Conservation (phyloP, 208 protist species). For the Leishmania gerbilli region DNA sequence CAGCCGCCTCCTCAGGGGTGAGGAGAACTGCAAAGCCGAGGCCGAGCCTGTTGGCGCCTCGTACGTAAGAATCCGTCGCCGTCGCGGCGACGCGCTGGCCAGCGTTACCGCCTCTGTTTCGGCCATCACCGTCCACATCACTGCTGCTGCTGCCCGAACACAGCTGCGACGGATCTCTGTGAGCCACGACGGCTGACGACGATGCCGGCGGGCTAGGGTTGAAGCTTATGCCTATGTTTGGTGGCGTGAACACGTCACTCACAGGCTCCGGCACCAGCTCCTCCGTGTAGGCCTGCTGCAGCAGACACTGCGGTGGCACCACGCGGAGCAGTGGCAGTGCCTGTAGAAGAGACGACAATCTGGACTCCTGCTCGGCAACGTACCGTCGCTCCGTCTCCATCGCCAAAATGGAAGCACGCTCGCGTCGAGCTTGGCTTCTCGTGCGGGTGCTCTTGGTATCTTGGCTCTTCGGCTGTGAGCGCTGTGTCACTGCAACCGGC, state of each 20-base stretch:
- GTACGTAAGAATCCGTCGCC: neutral
- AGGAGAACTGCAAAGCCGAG: neutral
- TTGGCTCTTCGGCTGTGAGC: neutral
- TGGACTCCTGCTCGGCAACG: constrained; percentile 29
- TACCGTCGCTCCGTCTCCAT: constrained; percentile 24
- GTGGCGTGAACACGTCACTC: neutral
- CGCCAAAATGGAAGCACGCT: constrained; percentile 17
- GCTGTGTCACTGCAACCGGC: neutral
- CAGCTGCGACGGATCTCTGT: neutral
- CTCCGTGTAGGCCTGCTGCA: constrained; percentile 37
- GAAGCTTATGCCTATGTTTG: neutral
- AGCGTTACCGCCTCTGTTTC: neutral
- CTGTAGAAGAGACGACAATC: constrained; percentile 17
- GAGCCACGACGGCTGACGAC: neutral
- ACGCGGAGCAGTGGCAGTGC: constrained; percentile 33
- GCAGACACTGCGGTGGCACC: constrained; percentile 33
- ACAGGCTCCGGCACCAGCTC: neutral
- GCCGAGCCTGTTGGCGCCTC: neutral
- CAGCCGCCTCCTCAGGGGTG: constrained; percentile 6
- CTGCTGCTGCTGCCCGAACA: neutral
- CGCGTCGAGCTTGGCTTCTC: constrained; percentile 15
- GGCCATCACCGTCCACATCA: neutral
- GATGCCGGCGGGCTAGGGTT: neutral
- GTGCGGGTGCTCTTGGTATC: neutral
- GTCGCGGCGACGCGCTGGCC: neutral